Base-by-base conservation (phyloP, 805 yeast species). In the Danielozyma ontarioensis region DNA sequence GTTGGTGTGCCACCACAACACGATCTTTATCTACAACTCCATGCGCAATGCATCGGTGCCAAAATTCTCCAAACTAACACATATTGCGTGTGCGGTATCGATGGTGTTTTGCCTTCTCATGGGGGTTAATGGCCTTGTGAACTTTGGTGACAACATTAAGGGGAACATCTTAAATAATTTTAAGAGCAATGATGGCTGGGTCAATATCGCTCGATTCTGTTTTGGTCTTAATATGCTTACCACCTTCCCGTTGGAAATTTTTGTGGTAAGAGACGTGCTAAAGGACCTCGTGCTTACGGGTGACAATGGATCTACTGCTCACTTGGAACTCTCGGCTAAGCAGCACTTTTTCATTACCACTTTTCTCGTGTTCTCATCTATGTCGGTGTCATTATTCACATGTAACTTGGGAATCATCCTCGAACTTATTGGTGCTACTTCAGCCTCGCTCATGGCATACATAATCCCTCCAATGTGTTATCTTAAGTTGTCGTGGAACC, bases 201-300 rank as follows among this genome's bases (percentile, higher is more conserved):
- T 84, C 29, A 90, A 89, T 47, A 64, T 90, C 24, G 97, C 97
- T 0, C 70, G 97, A 34, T 74, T 89, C 42, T 85, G 96, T 46
- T 88, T 88, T 55, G 96, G 96, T 0, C 67, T 88, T 48, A 88
- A 88, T 50, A 88, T 88, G 96, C 65, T 88, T 31, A 88, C 96
- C 0, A 88, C 96, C 0, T 80, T 84, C 44, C 97, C 97, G 0
- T 56, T 89, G 33, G 97, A 89, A 55, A 75, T 89, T 0, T 89
- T 88, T 54, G 97, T 90, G 2, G 79, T 93, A 21, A 64, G 97
- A 41, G 95, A 89, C 45, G 95, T 89, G 1, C 55, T 85, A n/a
- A 72, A 76, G 38, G 94, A 86, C 44, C 60, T 81, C 51, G 59
- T 66, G 48, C 68, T 33, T 54, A 44, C 52, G 5, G 36, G 35